A percentile compares a stretch with the other conserved stretches of the same genome.
These are phyloP conservation scores for Myrmaecium sp. DNA, from an alignment of 2,329 filamentous ascomycete species.

Conservation along the genomic window DNA sequence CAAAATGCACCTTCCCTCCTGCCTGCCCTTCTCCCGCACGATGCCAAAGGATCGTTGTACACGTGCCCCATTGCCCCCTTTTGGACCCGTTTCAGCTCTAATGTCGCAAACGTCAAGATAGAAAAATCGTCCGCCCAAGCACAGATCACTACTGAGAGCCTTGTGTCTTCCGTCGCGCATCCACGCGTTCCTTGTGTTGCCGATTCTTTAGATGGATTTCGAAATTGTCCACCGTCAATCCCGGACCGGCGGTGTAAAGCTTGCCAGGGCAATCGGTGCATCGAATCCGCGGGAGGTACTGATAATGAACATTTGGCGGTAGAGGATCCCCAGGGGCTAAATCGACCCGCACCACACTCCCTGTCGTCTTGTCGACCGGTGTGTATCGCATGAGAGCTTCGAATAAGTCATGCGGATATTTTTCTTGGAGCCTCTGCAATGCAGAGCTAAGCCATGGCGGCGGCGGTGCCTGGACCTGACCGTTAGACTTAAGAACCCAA, in stretches of 20 bases:
- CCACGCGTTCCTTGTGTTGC: constrained; percentile 36
- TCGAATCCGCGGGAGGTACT: constrained; percentile 75
- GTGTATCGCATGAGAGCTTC: constrained; percentile 85
- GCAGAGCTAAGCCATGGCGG: constrained; percentile 71
- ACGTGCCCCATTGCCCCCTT: no score
- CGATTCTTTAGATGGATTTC: constrained; percentile 83
- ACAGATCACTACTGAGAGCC: no score
- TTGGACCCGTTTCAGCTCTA: no score
- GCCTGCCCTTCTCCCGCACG: no score
- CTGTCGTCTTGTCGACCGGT: constrained; percentile 56
- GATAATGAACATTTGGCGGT: constrained; percentile 52
- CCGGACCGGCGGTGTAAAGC: constrained; percentile 79
- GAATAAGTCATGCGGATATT: constrained; percentile 68
- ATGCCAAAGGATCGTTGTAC: no score
- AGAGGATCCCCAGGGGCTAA: constrained; percentile 30
- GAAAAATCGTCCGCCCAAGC: no score
- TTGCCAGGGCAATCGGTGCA: constrained; percentile 90
- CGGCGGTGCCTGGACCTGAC: constrained; percentile 48
- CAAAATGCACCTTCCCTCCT: no score
- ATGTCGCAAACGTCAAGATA: no score
- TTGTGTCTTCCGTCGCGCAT: no score
- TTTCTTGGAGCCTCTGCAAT: constrained; percentile 50
- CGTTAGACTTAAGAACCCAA: background rate
- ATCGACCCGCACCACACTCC: constrained; percentile 41
- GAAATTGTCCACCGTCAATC: constrained; percentile 74